Percentiles rank a stretch among this genome's conserved stretches.
These are phyloP conservation scores for Seminavis robusta DNA, from an alignment of 108 stramenopile species.

Conservation along the genomic window DNA sequence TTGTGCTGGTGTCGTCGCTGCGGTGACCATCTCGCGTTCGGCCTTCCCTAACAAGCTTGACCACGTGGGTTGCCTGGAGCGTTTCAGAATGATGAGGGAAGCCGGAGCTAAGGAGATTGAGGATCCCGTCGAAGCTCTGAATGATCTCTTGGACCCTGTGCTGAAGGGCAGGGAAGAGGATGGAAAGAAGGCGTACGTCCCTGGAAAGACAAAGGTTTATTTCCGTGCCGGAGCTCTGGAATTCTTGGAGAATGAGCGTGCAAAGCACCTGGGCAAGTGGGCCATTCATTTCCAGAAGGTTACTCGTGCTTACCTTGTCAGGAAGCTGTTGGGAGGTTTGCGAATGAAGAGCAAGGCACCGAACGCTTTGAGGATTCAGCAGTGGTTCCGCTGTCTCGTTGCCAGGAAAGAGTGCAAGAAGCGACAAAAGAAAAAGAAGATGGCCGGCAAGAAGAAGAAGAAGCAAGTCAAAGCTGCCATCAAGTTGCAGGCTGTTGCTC, in stretches of 20 bases:
- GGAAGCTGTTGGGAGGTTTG: background rate
- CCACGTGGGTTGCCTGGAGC: conserved; percentile 75
- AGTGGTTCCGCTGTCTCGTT: conserved; percentile 8
- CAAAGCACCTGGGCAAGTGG: conserved; percentile 46
- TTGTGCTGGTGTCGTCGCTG: conserved; percentile 95
- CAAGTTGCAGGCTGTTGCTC: conserved; percentile 65
- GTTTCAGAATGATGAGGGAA: conserved; percentile 67
- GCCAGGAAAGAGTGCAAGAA: conserved; percentile 11
- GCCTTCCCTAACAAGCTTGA: conserved; percentile 94
- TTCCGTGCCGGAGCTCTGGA: conserved; percentile 88
- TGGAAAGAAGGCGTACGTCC: conserved; percentile 54
- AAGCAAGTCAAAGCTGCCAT: conserved; percentile 47
- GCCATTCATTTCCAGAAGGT: conserved; percentile 9
- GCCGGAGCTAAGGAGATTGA: conserved; percentile 34
- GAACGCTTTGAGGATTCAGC: conserved; percentile 6
- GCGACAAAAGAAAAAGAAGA: conserved; percentile 22
- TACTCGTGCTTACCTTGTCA: conserved; percentile 16
- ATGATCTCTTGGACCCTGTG: too few relatives aligned
- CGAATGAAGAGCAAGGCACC: background rate
- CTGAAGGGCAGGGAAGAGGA: conserved; percentile 29
- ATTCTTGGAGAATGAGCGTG: conserved; percentile 62
- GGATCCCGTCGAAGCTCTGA: too few relatives aligned
- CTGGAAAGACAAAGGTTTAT: conserved; percentile 83
- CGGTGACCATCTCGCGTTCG: conserved; percentile 92
- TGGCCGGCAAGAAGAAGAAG: conserved; percentile 43